phyloP scores from a whole-genome alignment of 768 basidiomycete species.

The Leccinum subgranulosum region DNA sequence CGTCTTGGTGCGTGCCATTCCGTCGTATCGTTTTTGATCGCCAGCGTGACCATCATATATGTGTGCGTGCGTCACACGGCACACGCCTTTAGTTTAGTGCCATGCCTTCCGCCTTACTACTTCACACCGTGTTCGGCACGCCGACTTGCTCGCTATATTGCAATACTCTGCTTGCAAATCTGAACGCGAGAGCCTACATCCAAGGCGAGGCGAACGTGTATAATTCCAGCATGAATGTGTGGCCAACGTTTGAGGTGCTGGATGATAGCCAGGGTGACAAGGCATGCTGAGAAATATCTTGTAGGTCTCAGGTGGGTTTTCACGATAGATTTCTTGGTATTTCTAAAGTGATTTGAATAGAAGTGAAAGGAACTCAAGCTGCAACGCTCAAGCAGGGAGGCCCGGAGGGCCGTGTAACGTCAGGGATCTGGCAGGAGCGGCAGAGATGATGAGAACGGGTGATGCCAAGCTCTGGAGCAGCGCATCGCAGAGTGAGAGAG shows the following conservation, averaged over 20 bases:
- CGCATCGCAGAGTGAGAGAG: not conserved
- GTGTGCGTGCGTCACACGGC: not conserved
- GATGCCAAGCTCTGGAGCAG: no score
- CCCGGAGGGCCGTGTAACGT: no score
- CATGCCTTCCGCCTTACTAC: not conserved
- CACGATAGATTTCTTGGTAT: no score
- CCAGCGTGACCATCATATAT: not conserved
- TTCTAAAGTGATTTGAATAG: not conserved
- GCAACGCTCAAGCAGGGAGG: not conserved
- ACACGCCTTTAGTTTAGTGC: no score
- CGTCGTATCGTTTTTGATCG: not conserved
- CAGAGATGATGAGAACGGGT: no score
- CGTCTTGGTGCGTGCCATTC: not conserved
- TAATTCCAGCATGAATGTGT: no score
- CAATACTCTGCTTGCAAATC: not conserved
- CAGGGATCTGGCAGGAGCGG: not conserved
- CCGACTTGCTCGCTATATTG: not conserved
- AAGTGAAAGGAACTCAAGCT: not conserved
- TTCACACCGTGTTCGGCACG: not conserved
- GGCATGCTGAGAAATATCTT: no score
- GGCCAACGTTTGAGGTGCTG: no score
- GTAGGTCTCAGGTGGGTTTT: no score
- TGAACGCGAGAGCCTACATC: not conserved
- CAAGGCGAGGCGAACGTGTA: not conserved
- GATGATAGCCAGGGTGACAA: no score